Evolutionary conservation across 2,329 filamentous ascomycete genomes (phyloP).

Genomic region (Fusarium concolor): DNA sequence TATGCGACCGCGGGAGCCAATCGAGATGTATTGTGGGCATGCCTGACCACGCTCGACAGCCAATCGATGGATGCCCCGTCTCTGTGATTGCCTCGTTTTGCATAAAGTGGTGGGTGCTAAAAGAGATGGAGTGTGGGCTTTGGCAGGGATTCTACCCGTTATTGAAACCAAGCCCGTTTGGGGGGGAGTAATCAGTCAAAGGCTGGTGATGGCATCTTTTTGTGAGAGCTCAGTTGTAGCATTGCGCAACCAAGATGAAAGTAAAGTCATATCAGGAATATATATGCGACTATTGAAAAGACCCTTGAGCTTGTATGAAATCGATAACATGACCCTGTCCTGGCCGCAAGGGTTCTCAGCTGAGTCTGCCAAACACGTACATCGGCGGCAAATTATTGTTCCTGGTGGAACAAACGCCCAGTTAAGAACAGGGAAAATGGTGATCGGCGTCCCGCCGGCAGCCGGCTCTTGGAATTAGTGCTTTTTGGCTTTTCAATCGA

Average conservation of each 20-base stretch:
- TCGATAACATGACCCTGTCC: not conserved
- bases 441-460: conserved; percentile 33
- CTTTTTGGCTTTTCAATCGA: not conserved
- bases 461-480: conserved; percentile 21
- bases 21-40: conserved; percentile 39
- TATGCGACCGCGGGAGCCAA: conserved; percentile 42
- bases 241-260: not conserved
- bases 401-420: conserved; percentile 15
- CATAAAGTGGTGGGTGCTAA: conserved; percentile 37
- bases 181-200: not conserved
- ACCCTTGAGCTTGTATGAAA: conserved; percentile 11
- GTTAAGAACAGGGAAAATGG: conserved; percentile 33
- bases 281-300: not conserved
- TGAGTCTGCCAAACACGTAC: conserved; percentile 8
- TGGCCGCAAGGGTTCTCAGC: conserved; percentile 1
- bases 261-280: conserved; percentile 5
- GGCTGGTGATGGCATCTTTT: conserved; percentile 32
- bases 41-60: conserved; percentile 38
- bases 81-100: conserved; percentile 47
- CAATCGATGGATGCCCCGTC: conserved; percentile 45
- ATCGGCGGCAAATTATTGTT: too few species aligned
- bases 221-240: conserved; percentile 17
- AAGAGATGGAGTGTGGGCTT: conserved; percentile 36
- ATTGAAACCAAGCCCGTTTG: conserved; percentile 20
- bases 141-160: conserved; percentile 32